phyloP scores from a whole-genome alignment of 1,284 basidiomycete species.

The Chiua sp. region DNA sequence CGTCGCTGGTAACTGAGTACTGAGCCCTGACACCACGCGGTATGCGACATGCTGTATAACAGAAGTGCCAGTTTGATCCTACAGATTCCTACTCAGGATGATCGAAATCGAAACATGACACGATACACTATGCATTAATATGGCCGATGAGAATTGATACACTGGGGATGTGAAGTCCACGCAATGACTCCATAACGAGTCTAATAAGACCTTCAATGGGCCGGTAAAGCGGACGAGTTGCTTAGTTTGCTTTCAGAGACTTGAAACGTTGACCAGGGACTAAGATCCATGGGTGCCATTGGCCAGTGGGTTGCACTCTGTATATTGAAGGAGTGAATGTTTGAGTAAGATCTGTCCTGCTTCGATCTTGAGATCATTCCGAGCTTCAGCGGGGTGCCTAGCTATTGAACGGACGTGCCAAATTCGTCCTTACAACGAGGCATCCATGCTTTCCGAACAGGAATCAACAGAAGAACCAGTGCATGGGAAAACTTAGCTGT shows the following conservation, averaged over 20 bases:
- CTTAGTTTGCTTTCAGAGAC: slow-evolving; percentile 52
- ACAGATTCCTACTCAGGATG: slow-evolving; percentile 13
- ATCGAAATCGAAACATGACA: slow-evolving; percentile 30
- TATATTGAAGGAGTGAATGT: slow-evolving; percentile 26
- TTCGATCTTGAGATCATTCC: slow-evolving; percentile 32
- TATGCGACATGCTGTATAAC: slow-evolving; percentile 26
- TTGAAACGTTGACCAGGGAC: no score
- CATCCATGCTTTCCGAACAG: no score
- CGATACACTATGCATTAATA: slow-evolving; percentile 35
- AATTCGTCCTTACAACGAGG: slow-evolving; percentile 34
- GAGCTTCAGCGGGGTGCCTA: slow-evolving; percentile 29
- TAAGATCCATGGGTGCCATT: slow-evolving; percentile 27
- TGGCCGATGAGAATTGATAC: slow-evolving; percentile 34
- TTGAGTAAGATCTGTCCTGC: slow-evolving; percentile 21
- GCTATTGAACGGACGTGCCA: slow-evolving; percentile 25
- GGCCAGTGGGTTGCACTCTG: slow-evolving; percentile 17
- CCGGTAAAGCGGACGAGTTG: slow-evolving; percentile 21
- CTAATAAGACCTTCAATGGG: slow-evolving; percentile 37
- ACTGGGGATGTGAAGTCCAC: slow-evolving; percentile 38
- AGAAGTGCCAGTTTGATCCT: slow-evolving; percentile 19
- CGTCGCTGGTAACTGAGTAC: no score
- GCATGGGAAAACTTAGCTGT: slow-evolving; percentile 28
- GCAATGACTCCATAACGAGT: slow-evolving; percentile 36
- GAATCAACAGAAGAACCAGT: slow-evolving; percentile 14
- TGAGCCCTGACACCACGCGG: slow-evolving; percentile 34